Conservation (phyloP, 164 flowering plant genomes). For the Stephania japonica region DNA sequence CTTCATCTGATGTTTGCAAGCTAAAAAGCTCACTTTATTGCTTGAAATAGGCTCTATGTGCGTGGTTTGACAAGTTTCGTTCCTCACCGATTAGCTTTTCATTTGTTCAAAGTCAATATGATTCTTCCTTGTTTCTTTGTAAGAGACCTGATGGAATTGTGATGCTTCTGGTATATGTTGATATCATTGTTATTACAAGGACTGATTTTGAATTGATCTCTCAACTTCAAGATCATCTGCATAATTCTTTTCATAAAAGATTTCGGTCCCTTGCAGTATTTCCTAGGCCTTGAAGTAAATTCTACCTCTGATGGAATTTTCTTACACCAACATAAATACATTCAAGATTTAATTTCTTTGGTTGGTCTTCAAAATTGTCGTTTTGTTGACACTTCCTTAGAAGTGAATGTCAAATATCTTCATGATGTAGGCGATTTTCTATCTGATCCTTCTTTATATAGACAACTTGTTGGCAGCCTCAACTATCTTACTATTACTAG, state of each 20-base stretch:
- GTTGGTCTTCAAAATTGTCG: no score
- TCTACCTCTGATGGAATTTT: not conserved
- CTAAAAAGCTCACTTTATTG: not conserved
- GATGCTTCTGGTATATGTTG: no score
- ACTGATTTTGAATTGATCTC: not conserved
- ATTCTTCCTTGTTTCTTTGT: not conserved
- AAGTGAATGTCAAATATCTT: no score
- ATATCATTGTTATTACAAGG: slow-evolving; percentile 1
- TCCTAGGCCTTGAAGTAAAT: not conserved
- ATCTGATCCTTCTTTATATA: no score
- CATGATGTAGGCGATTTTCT: no score
- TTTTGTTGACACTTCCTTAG: no score
- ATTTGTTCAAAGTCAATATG: not conserved
- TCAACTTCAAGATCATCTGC: not conserved
- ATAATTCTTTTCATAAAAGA: not conserved
- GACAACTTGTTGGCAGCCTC: no score
- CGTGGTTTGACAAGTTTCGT: not conserved
- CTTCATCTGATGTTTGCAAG: no score
- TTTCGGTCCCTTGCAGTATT: not conserved
- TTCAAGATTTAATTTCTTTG: not conserved
- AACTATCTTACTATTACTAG: no score
- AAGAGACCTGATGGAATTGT: not conserved
- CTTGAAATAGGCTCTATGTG: not conserved
- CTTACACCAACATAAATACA: slow-evolving; percentile 1
- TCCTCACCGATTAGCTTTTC: not conserved